Evolutionary conservation across 108 stramenopile genomes (phyloP), one percentile per base, ranked within the genome.

Genomic region (Epithemia pelagica): DNA sequence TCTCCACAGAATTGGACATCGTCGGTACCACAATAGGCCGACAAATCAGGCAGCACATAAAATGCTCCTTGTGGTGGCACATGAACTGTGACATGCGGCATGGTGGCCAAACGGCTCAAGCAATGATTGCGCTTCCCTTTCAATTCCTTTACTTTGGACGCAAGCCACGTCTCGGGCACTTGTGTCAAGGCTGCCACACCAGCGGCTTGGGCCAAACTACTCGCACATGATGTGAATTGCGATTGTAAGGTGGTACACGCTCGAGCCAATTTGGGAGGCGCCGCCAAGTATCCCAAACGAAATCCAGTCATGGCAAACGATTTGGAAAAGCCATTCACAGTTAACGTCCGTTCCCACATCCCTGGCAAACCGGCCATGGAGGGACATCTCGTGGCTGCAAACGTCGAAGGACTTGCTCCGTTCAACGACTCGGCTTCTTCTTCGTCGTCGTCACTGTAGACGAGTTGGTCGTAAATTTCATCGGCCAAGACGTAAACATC

Each of bases 221-320:
- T 83, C n/a, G 96, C 96, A 74, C 96, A 96, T 25, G 87, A 89
- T 21, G 96, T 98, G 28, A 96, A 73, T 76, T 96, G 96, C 18
- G 91, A 88, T 72, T 96, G 96, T 26, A 96, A 73, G 23, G 83
- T 92, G 7, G 89, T 78, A 8, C 75, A 76, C 0, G 96, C 93
- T 67, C 85, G 85, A 31, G 88, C 88, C 62, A 91, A 66, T 28
- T 65, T 54, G 23, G 62, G 61, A 0, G 90, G 87, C 18, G 92
- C 90, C 8, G 94, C 95, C 58, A 96, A 59, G 64, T 98, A 97
- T 25, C 95, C 96, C 32, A 98, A 69, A 51, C 98, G 75, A 56
- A 92, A 85, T 25, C 98, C 98, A 19, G 98, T 98, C 98, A 98
- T 98, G 69, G 96, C 95, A 69, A 96, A 88, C 8, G 94, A 83